phyloP scores from a whole-genome alignment of 2,329 filamentous ascomycete species.

The Boeremia lycopersici region DNA sequence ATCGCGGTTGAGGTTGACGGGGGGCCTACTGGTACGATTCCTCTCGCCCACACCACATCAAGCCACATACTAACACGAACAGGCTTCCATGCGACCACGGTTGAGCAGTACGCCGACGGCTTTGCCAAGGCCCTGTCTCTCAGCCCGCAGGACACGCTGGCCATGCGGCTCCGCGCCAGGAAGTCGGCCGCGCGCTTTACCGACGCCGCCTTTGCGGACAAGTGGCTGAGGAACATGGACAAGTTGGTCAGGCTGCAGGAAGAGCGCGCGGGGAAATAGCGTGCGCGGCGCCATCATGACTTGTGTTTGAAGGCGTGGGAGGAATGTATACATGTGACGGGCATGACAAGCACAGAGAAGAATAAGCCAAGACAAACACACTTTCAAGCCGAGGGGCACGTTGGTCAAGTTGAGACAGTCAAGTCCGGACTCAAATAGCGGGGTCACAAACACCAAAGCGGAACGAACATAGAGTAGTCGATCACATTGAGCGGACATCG shows the following conservation, averaged over 20 bases:
- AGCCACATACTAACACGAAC: too few relatives aligned
- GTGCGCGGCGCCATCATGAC: too few relatives aligned
- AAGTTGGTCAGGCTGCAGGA: constrained; percentile 64
- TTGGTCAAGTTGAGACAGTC: too few relatives aligned
- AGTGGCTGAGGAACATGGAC: constrained; percentile 79
- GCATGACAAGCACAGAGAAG: too few relatives aligned
- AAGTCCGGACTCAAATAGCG: too few relatives aligned
- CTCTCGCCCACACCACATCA: too few relatives aligned
- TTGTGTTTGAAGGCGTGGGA: too few relatives aligned
- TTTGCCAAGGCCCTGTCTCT: constrained; percentile 79
- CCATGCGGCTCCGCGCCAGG: constrained; percentile 76
- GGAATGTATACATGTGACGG: too few relatives aligned
- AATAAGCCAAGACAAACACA: too few relatives aligned
- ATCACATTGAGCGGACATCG: constrained; percentile 17
- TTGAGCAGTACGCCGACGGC: constrained; percentile 77
- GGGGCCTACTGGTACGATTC: constrained; percentile 69
- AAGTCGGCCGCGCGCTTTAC: constrained; percentile 83
- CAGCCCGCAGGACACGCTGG: constrained; percentile 67
- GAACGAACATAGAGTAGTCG: constrained; percentile 3
- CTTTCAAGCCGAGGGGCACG: too few relatives aligned
- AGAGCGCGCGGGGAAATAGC: constrained; percentile 19
- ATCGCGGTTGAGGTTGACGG: constrained; percentile 86
- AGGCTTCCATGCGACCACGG: constrained; percentile 84
- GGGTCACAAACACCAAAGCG: too few relatives aligned
- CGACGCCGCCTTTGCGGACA: constrained; percentile 80